Conservation (phyloP, 371 early-diverging fungal species). For the Lichtheimia ramosa region DNA sequence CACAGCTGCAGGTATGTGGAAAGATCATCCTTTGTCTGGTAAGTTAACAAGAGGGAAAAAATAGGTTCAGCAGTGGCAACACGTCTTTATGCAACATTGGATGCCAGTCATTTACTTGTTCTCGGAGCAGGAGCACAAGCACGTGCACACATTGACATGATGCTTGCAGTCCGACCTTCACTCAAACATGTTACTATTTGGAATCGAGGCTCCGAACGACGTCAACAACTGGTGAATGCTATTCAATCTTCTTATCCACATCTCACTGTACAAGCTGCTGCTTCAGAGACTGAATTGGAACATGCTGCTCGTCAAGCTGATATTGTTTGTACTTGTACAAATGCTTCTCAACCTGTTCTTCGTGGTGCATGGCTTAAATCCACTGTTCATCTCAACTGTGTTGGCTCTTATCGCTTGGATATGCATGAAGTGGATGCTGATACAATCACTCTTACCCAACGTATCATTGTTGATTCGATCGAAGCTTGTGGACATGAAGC, state of each 20-base stretch:
- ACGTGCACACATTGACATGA: conserved; percentile 56
- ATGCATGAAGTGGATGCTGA: conserved; percentile 66
- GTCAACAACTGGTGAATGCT: conserved; percentile 34
- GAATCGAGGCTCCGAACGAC: conserved; percentile 51
- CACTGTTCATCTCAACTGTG: conserved; percentile 58
- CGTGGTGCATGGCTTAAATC: conserved; percentile 51
- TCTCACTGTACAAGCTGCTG: conserved; percentile 23
- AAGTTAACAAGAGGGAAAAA: too few species aligned
- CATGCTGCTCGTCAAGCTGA: conserved; percentile 47
- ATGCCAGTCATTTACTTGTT: conserved; percentile 45
- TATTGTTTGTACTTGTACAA: conserved; percentile 65
- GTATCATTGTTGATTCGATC: conserved; percentile 53
- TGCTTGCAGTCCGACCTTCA: conserved; percentile 47
- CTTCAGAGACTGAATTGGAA: conserved; percentile 37
- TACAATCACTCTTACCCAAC: conserved; percentile 34
- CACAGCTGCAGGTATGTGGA: conserved; percentile 60
- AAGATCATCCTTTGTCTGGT: too few species aligned
- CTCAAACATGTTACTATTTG: conserved; percentile 47
- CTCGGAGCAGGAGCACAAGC: conserved; percentile 68
- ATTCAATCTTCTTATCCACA: conserved; percentile 29
- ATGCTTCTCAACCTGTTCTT: conserved; percentile 48
- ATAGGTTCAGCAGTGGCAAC: conserved; percentile 63
- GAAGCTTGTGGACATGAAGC: conserved; percentile 55
- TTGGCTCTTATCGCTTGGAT: conserved; percentile 58
- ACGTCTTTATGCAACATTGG: conserved; percentile 29